Evolutionary conservation across 2,329 filamentous ascomycete species (phyloP).

Genomic region (Xylariales sp.): DNA sequence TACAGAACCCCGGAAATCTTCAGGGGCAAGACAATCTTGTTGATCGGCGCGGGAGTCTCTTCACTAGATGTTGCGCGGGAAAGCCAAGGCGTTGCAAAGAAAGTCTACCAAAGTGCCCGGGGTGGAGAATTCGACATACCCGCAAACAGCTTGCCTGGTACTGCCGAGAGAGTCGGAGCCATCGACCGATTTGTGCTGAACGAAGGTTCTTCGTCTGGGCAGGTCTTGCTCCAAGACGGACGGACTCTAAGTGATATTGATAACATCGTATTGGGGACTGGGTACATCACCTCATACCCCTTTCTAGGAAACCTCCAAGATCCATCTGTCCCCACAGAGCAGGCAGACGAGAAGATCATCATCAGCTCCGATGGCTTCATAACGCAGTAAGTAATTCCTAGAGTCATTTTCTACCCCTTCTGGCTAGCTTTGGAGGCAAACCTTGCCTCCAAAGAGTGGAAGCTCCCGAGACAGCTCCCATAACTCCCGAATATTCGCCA

Average conservation of each 20-base stretch:
- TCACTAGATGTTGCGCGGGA: constrained; percentile 39
- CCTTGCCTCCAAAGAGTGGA: too few species aligned
- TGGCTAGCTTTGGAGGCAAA: too few species aligned
- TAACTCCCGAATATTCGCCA: too few species aligned
- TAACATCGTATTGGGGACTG: constrained; percentile 60
- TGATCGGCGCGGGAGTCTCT: constrained; percentile 48
- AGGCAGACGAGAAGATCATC: constrained; percentile 48
- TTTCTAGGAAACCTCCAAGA: constrained; percentile 53
- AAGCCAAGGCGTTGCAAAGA: constrained; percentile 30
- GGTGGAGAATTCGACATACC: constrained; percentile 58
- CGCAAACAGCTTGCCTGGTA: constrained; percentile 46
- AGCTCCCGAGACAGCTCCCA: too few species aligned
- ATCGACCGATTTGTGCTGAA: constrained; percentile 41
- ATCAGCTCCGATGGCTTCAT: constrained; percentile 59
- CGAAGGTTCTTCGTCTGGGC: constrained; percentile 28
- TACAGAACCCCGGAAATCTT: constrained; percentile 62
- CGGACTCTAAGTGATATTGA: constrained; percentile 50
- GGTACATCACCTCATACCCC: constrained; percentile 63
- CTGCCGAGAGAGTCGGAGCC: constrained; percentile 46
- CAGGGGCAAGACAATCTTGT: constrained; percentile 44
- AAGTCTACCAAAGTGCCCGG: constrained; percentile 48
- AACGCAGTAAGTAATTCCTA: too few species aligned
- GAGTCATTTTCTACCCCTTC: too few species aligned
- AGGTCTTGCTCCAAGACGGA: constrained; percentile 49
- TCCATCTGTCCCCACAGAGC: constrained; percentile 29